Evolutionary conservation across 1,284 basidiomycete species (phyloP).

Genomic region (Kwoniella shivajii): DNA sequence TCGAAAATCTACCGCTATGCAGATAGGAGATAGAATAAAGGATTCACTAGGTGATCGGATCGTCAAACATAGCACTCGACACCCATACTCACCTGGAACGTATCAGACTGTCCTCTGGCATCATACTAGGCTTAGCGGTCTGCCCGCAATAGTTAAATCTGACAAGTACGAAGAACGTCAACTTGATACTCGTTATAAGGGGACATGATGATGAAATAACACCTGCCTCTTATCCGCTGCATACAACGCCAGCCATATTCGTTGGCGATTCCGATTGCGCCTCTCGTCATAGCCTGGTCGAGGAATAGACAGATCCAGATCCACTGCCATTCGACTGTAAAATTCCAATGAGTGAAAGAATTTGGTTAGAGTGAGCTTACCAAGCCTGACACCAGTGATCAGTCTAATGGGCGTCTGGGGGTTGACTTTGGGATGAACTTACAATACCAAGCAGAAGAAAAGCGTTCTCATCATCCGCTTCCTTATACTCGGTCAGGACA

Average conservation of each 20-base stretch:
- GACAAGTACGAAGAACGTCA: not conserved
- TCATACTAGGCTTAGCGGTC: conserved; percentile 14
- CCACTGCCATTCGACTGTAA: conserved; percentile 11
- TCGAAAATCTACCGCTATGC: conserved; percentile 6
- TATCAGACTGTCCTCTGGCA: conserved; percentile 9
- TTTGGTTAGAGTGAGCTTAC: not conserved
- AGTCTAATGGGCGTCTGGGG: not conserved
- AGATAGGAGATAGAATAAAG: conserved; percentile 7
- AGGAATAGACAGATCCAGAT: conserved; percentile 5
- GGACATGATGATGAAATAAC: too few relatives aligned
- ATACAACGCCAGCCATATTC: conserved; percentile 14
- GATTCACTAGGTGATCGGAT: not conserved
- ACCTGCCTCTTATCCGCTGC: conserved; percentile 10
- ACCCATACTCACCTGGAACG: conserved; percentile 5
- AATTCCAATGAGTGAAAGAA: not conserved
- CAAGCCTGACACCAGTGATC: not conserved
- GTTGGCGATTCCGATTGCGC: conserved; percentile 5
- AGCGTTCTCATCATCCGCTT: conserved; percentile 14
- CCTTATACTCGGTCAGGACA: conserved; percentile 16
- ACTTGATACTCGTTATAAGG: not conserved
- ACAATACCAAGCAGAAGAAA: conserved; percentile 16
- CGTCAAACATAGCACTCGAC: not conserved
- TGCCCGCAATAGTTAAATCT: conserved; percentile 16
- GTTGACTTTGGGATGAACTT: not conserved
- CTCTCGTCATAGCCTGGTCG: conserved; percentile 6